phyloP scores from a whole-genome alignment of 2,329 filamentous ascomycete species.

The Arthroderma sp. region DNA sequence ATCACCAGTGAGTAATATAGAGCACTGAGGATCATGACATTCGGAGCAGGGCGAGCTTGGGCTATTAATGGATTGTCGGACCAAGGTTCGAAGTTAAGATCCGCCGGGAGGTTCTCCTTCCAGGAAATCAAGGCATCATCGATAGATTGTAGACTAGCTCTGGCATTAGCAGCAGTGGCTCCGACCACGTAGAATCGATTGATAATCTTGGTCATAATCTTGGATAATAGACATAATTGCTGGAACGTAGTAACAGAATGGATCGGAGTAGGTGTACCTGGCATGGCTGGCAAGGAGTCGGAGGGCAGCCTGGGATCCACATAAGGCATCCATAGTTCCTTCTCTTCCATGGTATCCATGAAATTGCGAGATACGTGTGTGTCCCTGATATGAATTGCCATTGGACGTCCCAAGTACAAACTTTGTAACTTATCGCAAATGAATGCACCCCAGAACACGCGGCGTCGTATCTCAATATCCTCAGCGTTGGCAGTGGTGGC shows the following conservation, averaged over 20 bases:
- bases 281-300: slow-evolving; percentile 6
- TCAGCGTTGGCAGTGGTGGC: slow-evolving; percentile 19
- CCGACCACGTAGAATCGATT: slow-evolving; percentile 26
- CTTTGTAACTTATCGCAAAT: slow-evolving; percentile 43
- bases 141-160: slow-evolving; percentile 19
- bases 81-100: slow-evolving; percentile 21
- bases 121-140: slow-evolving; percentile 20
- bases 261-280: slow-evolving; percentile 12
- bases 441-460: slow-evolving; percentile 28
- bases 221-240: slow-evolving; percentile 26
- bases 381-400: slow-evolving; percentile 23
- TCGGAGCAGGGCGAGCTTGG: slow-evolving; percentile 16
- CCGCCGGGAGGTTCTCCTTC: slow-evolving; percentile 21
- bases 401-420: slow-evolving; percentile 44
- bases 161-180: slow-evolving; percentile 19
- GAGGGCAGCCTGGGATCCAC: slow-evolving; percentile 11
- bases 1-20: slow-evolving; percentile 36
- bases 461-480: slow-evolving; percentile 21
- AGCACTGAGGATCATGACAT: slow-evolving; percentile 24
- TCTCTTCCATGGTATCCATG: slow-evolving; percentile 23
- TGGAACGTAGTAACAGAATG: slow-evolving; percentile 29
- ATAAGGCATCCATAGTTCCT: slow-evolving; percentile 20
- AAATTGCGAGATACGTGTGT: slow-evolving; percentile 22
- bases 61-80: slow-evolving; percentile 14
- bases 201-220: slow-evolving; percentile 30